Conservation (phyloP, 2,329 filamentous ascomycete genomes). For the Elsinoe fawcettii region DNA sequence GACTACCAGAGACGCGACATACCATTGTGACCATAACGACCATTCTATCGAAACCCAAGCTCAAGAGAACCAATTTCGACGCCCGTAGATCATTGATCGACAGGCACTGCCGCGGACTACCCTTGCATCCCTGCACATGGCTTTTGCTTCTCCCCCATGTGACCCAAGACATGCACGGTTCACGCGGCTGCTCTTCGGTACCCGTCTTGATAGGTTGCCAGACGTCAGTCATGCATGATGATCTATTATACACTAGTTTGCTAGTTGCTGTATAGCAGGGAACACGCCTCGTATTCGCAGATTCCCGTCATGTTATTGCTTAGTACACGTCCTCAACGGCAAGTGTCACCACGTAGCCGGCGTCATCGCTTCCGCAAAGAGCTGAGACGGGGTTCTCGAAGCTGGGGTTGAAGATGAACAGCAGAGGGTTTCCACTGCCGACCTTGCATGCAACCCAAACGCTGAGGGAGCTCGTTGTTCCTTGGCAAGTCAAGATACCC, state of each 20-base stretch:
- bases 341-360: background rate
- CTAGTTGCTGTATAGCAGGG: conserved; percentile 1
- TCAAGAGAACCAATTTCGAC: background rate
- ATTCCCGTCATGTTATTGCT: background rate
- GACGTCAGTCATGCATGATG: background rate
- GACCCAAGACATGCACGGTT: conserved; percentile 1
- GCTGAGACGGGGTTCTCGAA: background rate
- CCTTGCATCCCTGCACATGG: background rate
- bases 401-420: background rate
- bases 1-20: background rate
- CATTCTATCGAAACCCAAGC: conserved; percentile 5
- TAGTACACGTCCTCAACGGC: conserved; percentile 9
- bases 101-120: conserved; percentile 7
- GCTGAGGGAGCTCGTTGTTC: background rate
- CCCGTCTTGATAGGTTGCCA: background rate
- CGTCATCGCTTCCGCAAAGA: background rate
- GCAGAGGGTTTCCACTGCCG: background rate
- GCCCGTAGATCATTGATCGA: conserved; percentile 8
- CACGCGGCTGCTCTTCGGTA: background rate
- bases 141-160: background rate
- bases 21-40: background rate
- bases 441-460: conserved; percentile 6
- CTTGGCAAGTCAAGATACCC: background rate
- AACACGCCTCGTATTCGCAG: background rate
- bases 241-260: conserved; percentile 2